Percentiles rank a stretch among this genome's conserved stretches.
phyloP scores from a whole-genome alignment of 495 filamentous ascomycete species.

The Parmelia sp. region DNA sequence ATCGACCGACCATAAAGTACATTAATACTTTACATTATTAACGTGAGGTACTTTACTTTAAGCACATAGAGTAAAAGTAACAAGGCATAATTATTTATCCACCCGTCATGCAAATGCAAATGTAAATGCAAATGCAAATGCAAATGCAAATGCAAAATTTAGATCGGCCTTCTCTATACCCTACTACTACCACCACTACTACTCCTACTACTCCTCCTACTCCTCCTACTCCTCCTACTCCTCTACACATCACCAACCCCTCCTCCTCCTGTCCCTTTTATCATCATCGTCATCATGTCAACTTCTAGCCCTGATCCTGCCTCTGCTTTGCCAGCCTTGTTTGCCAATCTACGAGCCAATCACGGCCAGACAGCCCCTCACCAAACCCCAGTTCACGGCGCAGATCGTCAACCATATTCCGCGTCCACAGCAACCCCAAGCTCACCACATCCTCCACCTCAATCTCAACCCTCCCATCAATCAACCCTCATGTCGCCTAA shows the following conservation, averaged over 20 bases:
- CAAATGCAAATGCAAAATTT: too few species aligned
- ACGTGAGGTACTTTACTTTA: too few species aligned
- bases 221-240: too few species aligned
- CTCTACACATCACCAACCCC: neutral
- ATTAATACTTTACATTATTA: too few species aligned
- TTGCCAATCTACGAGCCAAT: slow-evolving; percentile 30
- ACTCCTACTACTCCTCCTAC: neutral
- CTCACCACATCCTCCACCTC: neutral
- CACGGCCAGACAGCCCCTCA: slow-evolving; percentile 23
- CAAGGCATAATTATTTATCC: too few species aligned
- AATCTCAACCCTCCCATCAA: neutral
- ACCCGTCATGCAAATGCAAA: too few species aligned
- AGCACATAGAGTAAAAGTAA: too few species aligned
- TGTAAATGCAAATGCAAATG: too few species aligned
- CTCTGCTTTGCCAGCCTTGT: slow-evolving; percentile 26
- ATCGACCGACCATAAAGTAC: too few species aligned
- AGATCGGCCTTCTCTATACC: too few species aligned
- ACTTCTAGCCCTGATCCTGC: slow-evolving; percentile 25
- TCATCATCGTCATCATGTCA: slow-evolving; percentile 9
- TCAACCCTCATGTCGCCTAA: neutral
- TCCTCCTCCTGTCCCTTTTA: neutral
- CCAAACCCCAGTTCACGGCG: slow-evolving; percentile 15
- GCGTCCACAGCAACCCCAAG: slow-evolving; percentile 15
- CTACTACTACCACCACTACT: too few species aligned
- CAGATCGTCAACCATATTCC: slow-evolving; percentile 23